These are phyloP conservation scores for Spiraea crenata DNA, from an alignment of 331 rosid species.

Conservation along the genomic window DNA sequence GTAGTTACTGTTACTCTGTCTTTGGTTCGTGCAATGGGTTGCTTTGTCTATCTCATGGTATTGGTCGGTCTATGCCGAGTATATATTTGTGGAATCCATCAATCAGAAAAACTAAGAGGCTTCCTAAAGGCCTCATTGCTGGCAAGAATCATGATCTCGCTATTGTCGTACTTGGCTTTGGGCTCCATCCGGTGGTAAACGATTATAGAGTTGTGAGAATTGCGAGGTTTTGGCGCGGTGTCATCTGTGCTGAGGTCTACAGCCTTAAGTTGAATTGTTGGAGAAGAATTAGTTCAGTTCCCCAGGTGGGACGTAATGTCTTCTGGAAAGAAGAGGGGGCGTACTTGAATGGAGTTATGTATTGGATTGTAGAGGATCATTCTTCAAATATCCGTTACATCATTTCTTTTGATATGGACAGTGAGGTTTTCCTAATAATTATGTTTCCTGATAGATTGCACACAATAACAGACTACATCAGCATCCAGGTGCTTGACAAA, in stretches of 20 bases:
- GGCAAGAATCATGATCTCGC: neutral
- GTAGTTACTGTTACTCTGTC: neutral
- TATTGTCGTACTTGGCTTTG: neutral
- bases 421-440: neutral
- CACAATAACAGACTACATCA: neutral
- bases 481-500: neutral
- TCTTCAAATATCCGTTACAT: neutral
- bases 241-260: neutral
- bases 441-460: neutral
- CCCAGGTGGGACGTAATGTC: neutral
- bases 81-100: conserved; percentile 1
- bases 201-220: conserved; percentile 5
- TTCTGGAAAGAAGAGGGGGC: neutral
- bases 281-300: neutral
- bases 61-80: too few species aligned
- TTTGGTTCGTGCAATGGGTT: neutral
- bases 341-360: neutral
- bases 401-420: neutral
- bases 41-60: neutral
- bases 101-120: neutral
- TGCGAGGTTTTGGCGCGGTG: neutral
- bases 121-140: neutral
- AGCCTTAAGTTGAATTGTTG: neutral
- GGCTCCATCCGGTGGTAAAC: neutral
- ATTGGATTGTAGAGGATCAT: neutral